Evolutionary conservation across 192 early-diverging fungal species (phyloP).

Genomic region (Chytriomyces confervae): DNA sequence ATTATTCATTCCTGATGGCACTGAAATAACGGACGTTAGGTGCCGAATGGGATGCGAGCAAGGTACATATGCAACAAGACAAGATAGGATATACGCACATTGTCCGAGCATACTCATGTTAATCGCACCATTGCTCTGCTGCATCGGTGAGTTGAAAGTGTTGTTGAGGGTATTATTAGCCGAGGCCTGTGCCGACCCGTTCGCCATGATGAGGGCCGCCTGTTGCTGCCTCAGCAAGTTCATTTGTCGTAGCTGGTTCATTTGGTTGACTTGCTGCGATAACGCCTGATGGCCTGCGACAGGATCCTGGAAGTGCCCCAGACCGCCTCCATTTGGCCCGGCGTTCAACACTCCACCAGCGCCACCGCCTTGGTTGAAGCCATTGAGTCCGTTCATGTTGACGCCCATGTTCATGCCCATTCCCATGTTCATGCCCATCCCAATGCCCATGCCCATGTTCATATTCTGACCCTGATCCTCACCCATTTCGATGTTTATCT

Average conservation of each 20-base stretch:
- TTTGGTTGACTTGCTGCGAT: neutral
- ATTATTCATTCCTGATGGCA: too few species aligned
- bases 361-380: neutral
- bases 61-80: too few species aligned
- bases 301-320: too few species aligned
- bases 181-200: neutral
- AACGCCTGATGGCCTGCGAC: neutral
- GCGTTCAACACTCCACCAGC: neutral
- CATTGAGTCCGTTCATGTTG: neutral
- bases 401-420: neutral
- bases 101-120: neutral
- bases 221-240: neutral
- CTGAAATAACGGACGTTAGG: neutral
- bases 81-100: neutral
- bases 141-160: neutral
- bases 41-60: neutral
- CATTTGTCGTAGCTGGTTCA: conserved; percentile 1
- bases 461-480: neutral
- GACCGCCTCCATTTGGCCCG: neutral
- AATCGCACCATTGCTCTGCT: neutral
- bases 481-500: neutral
- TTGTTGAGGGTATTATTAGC: neutral
- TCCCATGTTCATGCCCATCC: neutral
- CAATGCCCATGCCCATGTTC: neutral
- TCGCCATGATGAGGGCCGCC: neutral